These are phyloP conservation scores for Cutaneotrichosporon daszewskae DNA, from an alignment of 1,284 basidiomycete genomes.

Conservation along the genomic window DNA sequence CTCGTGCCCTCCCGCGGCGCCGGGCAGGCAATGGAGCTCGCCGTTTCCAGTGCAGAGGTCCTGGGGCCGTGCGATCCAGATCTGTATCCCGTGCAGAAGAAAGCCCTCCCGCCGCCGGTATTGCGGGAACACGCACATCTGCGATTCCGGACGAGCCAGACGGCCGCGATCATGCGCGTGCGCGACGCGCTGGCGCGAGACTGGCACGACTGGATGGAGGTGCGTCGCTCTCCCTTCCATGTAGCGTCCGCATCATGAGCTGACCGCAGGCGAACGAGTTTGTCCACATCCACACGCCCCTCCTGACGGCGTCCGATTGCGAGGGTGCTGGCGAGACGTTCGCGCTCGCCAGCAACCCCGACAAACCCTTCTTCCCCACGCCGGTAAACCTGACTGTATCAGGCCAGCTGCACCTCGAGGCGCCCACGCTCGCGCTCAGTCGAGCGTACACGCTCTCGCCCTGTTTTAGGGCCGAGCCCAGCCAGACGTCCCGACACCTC, in stretches of 20 bases:
- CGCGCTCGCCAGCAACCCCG: conserved; percentile 50
- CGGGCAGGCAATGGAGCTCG: conserved; percentile 67
- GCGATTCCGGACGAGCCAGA: conserved; percentile 66
- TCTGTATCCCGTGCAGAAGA: conserved; percentile 85
- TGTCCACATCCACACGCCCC: conserved; percentile 71
- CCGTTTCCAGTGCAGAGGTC: conserved; percentile 59
- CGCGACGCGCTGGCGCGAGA: conserved; percentile 58
- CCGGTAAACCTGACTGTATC: conserved; percentile 88
- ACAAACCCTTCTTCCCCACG: conserved; percentile 35
- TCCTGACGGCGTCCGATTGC: conserved; percentile 86
- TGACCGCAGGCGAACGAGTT: conserved; percentile 64
- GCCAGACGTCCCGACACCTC: conserved; percentile 83
- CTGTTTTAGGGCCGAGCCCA: conserved; percentile 86
- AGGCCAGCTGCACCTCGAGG: conserved; percentile 91
- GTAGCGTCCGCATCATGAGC: background rate
- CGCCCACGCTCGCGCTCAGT: conserved; percentile 67
- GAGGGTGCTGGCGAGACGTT: conserved; percentile 98
- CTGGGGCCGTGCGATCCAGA: conserved; percentile 71
- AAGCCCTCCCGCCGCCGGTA: conserved; percentile 65
- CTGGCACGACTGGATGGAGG: conserved; percentile 63
- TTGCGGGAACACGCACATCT: conserved; percentile 77
- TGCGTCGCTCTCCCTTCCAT: conserved; percentile 40
- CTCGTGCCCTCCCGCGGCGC: conserved; percentile 61
- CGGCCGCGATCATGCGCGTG: conserved; percentile 67
- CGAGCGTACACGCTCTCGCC: conserved; percentile 88